Evolutionary conservation across 2,329 filamentous ascomycete genomes (phyloP).

Genomic region (Aspergillus ibericus): DNA sequence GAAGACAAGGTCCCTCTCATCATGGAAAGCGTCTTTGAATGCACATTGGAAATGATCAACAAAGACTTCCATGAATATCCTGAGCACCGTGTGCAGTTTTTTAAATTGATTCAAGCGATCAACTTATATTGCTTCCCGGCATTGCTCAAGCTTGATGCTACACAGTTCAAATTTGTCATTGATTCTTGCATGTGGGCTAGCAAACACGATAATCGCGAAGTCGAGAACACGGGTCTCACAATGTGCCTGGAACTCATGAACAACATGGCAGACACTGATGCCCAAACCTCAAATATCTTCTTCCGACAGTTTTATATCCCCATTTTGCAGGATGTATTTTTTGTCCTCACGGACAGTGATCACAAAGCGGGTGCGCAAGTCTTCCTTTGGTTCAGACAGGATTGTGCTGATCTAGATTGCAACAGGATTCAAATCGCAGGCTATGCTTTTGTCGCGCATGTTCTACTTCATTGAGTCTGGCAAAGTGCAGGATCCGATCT

Average conservation of each 20-base stretch:
- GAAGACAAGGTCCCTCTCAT: slow-evolving; percentile 96
- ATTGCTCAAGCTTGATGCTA: slow-evolving; percentile 87
- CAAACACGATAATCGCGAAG: slow-evolving; percentile 98
- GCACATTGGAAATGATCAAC: slow-evolving; percentile 99
- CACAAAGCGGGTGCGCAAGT: slow-evolving; percentile 75
- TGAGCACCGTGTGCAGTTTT: slow-evolving; percentile 98
- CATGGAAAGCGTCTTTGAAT: slow-evolving; percentile 98
- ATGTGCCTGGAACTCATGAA: slow-evolving; percentile 98
- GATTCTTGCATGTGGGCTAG: slow-evolving; percentile 99
- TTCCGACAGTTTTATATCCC: slow-evolving; percentile 97
- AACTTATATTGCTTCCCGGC: slow-evolving; percentile 97
- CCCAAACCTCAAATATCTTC: slow-evolving; percentile 84
- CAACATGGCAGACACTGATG: slow-evolving; percentile 92
- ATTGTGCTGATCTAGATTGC: slow-evolving; percentile 5
- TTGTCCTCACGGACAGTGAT: slow-evolving; percentile 93
- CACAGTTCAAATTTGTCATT: slow-evolving; percentile 99
- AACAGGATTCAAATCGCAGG: slow-evolving; percentile 89
- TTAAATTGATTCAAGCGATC: slow-evolving; percentile 93
- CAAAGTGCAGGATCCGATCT: slow-evolving; percentile 92
- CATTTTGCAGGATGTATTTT: slow-evolving; percentile 97
- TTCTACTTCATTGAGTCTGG: slow-evolving; percentile 90
- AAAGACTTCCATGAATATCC: slow-evolving; percentile 99
- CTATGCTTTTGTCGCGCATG: slow-evolving; percentile 88
- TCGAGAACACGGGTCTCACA: slow-evolving; percentile 91
- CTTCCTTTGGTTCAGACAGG: not conserved